These are phyloP conservation scores for Hymenoscyphus fraxineus DNA, from an alignment of 2,329 filamentous ascomycete genomes.

Conservation along the genomic window DNA sequence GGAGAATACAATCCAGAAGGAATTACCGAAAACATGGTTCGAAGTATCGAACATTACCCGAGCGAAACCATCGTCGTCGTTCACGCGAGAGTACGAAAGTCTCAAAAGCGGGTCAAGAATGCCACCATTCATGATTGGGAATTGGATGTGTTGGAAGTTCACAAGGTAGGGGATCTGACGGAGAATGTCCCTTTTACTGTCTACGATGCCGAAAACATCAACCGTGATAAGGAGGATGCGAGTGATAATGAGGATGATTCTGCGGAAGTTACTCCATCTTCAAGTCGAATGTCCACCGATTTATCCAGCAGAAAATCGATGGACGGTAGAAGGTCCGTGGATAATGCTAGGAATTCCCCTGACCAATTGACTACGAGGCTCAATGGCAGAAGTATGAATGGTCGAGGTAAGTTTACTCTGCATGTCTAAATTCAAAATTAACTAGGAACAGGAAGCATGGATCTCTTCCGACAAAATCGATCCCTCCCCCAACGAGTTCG, in stretches of 20 bases:
- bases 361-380: conserved; percentile 11
- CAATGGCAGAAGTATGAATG: conserved; percentile 21
- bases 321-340: conserved; percentile 11
- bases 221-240: conserved; percentile 51
- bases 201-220: conserved; percentile 63
- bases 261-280: conserved; percentile 3
- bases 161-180: conserved; percentile 57
- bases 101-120: conserved; percentile 70
- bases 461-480: conserved; percentile 24
- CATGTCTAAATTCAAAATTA: conserved; percentile 2
- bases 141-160: conserved; percentile 63
- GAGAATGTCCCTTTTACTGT: conserved; percentile 66
- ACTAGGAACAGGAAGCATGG: conserved; percentile 24
- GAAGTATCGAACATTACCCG: conserved; percentile 81
- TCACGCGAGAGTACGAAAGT: conserved; percentile 67
- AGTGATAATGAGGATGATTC: conserved; percentile 45
- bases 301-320: background rate
- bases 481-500: conserved; percentile 49
- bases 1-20: conserved; percentile 41
- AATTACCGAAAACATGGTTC: conserved; percentile 71
- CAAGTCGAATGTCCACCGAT: conserved; percentile 11
- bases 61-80: conserved; percentile 76
- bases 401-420: background rate
- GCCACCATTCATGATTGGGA: conserved; percentile 74
- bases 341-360: background rate